Evolutionary conservation across 768 basidiomycete genomes (phyloP).

Genomic region (Pleurotus salmoneostramineus): DNA sequence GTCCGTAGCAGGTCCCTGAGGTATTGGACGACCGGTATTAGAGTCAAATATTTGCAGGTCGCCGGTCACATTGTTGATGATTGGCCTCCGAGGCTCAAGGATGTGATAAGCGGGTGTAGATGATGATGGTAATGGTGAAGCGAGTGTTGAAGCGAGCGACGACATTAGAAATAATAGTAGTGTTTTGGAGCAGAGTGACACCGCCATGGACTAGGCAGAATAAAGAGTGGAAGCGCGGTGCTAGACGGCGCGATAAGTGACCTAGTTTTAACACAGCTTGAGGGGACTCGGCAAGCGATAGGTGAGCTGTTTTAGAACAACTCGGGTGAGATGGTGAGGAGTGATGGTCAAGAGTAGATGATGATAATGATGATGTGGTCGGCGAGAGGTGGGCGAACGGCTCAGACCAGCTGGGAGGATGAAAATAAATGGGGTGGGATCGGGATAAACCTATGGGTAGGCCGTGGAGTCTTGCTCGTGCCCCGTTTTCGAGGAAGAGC

Average conservation of each 20-base stretch:
- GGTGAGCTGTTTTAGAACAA: no score
- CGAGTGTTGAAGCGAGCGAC: slow-evolving; percentile 57
- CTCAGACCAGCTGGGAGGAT: slow-evolving; percentile 6
- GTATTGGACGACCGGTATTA: slow-evolving; percentile 33
- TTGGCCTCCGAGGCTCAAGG: slow-evolving; percentile 5
- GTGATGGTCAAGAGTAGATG: not conserved
- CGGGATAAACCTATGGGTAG: not conserved
- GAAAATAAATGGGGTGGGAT: slow-evolving; percentile 9
- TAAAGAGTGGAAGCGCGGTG: slow-evolving; percentile 3
- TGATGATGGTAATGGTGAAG: not conserved
- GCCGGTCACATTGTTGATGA: slow-evolving; percentile 31
- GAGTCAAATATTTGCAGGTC: slow-evolving; percentile 41
- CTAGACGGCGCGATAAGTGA: not conserved
- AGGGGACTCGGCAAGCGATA: not conserved
- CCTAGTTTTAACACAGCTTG: not conserved
- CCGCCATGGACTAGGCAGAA: slow-evolving; percentile 1
- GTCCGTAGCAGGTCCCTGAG: slow-evolving; percentile 56
- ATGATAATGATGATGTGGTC: not conserved
- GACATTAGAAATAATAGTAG: not conserved
- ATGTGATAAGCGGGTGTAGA: not conserved
- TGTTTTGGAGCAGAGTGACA: not conserved
- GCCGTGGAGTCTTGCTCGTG: not conserved
- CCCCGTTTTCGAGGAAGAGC: not conserved
- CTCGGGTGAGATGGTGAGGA: not conserved
- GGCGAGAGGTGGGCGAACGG: not conserved